A percentile compares a stretch with the other conserved stretches of the same genome.
These are phyloP conservation scores for Ogataea kodamae DNA, from an alignment of 805 yeast genomes.

Conservation along the genomic window DNA sequence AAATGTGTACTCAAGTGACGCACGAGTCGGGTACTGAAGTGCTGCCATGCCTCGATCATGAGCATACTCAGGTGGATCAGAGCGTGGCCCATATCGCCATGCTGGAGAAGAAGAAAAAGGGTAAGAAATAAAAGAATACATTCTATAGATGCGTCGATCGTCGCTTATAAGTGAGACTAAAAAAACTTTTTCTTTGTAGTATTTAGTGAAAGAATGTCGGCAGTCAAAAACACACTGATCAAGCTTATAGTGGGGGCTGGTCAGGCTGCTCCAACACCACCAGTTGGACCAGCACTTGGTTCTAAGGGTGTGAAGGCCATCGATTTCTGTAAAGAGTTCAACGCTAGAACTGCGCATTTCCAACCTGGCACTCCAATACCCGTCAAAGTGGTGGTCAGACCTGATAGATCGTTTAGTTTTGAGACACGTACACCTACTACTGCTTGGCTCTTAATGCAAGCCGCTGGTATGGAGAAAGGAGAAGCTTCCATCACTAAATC, in stretches of 20 bases:
- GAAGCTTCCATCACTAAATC: constrained; percentile 61
- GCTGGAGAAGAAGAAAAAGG: constrained; percentile 74
- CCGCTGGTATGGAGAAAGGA: constrained; percentile 80
- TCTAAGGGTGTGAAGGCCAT: constrained; percentile 98
- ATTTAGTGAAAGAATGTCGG: constrained; percentile 20
- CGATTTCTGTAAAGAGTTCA: constrained; percentile 97
- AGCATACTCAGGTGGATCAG: constrained; percentile 86
- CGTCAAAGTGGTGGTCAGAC: constrained; percentile 75
- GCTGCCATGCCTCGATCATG: constrained; percentile 56
- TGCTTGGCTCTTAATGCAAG: constrained; percentile 76
- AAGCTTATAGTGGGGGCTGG: constrained; percentile 96
- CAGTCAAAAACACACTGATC: constrained; percentile 60
- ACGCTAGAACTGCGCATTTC: constrained; percentile 89
- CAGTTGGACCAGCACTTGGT: constrained; percentile 98
- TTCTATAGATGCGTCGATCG: constrained; percentile 4
- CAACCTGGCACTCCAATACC: constrained; percentile 90
- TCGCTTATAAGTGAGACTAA: constrained; percentile 2
- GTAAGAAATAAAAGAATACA: constrained; percentile 12
- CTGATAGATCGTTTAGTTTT: constrained; percentile 87
- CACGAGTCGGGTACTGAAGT: constrained; percentile 35
- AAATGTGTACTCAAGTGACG: constrained; percentile 63
- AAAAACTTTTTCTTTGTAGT: constrained; percentile 2
- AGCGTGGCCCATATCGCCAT: constrained; percentile 95
- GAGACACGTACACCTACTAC: constrained; percentile 91
- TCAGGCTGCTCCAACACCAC: constrained; percentile 97